Conservation (phyloP, 1,284 basidiomycete genomes). For the Chondrostereum purpureum region DNA sequence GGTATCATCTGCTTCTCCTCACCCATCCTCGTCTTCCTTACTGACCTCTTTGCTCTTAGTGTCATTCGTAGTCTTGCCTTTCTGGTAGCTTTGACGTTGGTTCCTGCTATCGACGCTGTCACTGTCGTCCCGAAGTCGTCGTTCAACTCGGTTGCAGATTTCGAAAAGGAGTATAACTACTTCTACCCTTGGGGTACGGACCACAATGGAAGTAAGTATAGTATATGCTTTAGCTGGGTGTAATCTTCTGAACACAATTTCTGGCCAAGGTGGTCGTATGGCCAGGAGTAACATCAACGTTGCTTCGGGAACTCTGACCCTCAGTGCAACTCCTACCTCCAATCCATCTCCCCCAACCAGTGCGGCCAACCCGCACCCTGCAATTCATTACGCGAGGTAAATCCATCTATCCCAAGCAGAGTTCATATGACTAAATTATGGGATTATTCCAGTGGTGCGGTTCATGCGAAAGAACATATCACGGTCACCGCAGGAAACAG, state of each 20-base stretch:
- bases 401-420: no score
- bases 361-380: conserved; percentile 29
- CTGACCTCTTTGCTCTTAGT: no score
- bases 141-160: conserved; percentile 28
- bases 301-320: conserved; percentile 29
- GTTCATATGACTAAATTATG: no score
- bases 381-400: conserved; percentile 33
- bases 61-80: no score
- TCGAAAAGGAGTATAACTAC: conserved; percentile 34
- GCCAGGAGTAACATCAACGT: conserved; percentile 32
- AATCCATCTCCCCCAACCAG: conserved; percentile 32
- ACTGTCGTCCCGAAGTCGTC: conserved; percentile 34
- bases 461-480: conserved; percentile 36
- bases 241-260: background rate
- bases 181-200: conserved; percentile 42
- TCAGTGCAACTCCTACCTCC: conserved; percentile 35
- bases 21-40: no score
- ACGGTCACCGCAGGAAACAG: conserved; percentile 28
- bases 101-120: background rate
- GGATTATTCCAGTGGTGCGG: conserved; percentile 30
- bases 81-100: background rate
- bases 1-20: no score
- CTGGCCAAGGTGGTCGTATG: conserved; percentile 34
- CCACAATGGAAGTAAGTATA: conserved; percentile 37
- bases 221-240: background rate